phyloP scores from a whole-genome alignment of 257 asterid genomes.

The Pogostemon cablin region DNA sequence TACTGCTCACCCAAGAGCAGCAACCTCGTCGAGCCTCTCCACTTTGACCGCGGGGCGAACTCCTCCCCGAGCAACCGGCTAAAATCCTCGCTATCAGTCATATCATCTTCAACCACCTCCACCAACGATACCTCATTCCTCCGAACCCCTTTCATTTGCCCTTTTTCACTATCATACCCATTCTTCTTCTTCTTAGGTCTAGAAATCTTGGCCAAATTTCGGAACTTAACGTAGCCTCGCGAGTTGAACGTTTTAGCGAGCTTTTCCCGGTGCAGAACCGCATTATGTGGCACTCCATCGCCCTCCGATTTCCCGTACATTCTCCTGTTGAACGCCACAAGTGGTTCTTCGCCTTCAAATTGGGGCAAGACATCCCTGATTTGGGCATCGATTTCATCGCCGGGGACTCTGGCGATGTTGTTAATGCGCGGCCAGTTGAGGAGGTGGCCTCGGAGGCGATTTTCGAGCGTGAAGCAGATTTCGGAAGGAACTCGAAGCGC shows the following conservation, averaged over 20 bases:
- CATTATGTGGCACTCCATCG: constrained; percentile 66
- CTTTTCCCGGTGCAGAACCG: constrained; percentile 71
- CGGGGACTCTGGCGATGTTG: constrained; percentile 85
- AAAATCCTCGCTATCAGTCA: constrained; percentile 49
- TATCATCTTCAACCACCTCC: constrained; percentile 65
- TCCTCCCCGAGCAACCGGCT: constrained; percentile 69
- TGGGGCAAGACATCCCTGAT: constrained; percentile 45
- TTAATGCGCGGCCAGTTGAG: constrained; percentile 94
- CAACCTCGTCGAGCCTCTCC: constrained; percentile 92
- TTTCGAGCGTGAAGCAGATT: constrained; percentile 71
- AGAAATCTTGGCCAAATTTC: constrained; percentile 78
- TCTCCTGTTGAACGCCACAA: constrained; percentile 61
- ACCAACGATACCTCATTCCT: constrained; percentile 58
- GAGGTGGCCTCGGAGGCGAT: constrained; percentile 88
- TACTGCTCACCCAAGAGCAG: constrained; percentile 78
- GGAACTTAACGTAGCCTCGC: constrained; percentile 64
- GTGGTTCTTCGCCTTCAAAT: constrained; percentile 32
- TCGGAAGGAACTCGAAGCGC: constrained; percentile 96
- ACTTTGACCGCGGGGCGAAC: constrained; percentile 42
- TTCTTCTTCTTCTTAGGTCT: constrained; percentile 63
- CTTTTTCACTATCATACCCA: constrained; percentile 42
- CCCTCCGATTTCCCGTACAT: constrained; percentile 73
- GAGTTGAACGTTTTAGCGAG: constrained; percentile 67
- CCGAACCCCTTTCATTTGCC: constrained; percentile 44
- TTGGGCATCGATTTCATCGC: constrained; percentile 75